Evolutionary conservation across 2,329 filamentous ascomycete species (phyloP), one percentile per base, ranked within the genome.

Genomic region (Gliomastix tumulicola): DNA sequence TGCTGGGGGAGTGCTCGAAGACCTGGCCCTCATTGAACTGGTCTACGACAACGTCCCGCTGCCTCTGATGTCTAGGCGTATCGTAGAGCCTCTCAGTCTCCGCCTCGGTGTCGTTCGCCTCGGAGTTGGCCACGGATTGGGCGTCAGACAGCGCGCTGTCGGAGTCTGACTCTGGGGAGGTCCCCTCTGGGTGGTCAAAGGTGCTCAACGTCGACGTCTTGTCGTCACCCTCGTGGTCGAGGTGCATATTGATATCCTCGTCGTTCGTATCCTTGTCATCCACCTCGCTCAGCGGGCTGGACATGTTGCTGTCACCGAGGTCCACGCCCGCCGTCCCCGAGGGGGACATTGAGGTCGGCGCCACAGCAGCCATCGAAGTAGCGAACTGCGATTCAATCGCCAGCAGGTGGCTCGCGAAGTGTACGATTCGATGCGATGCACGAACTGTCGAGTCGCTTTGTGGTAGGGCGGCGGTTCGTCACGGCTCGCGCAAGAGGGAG

Each of bases 1-100:
- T 90, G 68, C 82, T 89, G 4, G 85, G 84, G 37, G 81, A 88
- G 46, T 74, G 76, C 49, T 84, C 79, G 44, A 77, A 76, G 38
- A 63, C 56, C 30, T 68, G 65, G 38, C 64, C 71, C 41, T 71
- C 68, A 38, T 71, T 69, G 53, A 71, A 75, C 44, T 68, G 66
- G 47, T 68, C 68, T 37, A 82, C 59, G 30, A 80, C 68, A 9
- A 83, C 74, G 49, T 82, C 74, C 49, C 73, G 70, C 49, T 76
- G 71, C 46, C 79, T 71, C 52, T 72, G 63, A 51, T 71, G 84
- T 44, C 79, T 77, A 15, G 89, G 88, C n/a, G 88, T 94, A 53
- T 85, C 81, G 54, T 92, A 92, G 41, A 98, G 73, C 41, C 92
- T 82, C 63, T 96, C 89, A 3, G 90, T 97, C 63, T 96, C 90